phyloP scores from a whole-genome alignment of 768 basidiomycete species.

The Suillus sp. region DNA sequence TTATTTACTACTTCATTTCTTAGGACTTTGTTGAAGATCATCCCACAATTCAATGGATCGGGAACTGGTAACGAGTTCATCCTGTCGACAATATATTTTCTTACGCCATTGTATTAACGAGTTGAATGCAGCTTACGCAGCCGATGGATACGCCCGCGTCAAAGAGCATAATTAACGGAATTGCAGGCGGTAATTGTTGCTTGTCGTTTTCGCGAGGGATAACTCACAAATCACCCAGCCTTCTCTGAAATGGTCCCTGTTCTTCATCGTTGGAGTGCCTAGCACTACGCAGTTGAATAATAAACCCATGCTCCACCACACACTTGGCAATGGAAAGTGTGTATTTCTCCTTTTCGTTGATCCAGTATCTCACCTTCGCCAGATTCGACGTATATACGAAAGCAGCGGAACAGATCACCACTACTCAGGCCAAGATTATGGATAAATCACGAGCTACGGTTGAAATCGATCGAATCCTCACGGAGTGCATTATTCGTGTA shows the following conservation, averaged over 20 bases:
- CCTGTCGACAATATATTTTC: background rate
- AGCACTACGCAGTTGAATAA: slow-evolving; percentile 70
- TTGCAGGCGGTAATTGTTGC: slow-evolving; percentile 62
- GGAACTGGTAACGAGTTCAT: slow-evolving; percentile 61
- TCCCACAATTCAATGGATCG: slow-evolving; percentile 79
- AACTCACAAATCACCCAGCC: slow-evolving; percentile 39
- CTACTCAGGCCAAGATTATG: slow-evolving; percentile 62
- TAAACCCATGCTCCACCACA: slow-evolving; percentile 83
- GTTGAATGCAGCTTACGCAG: slow-evolving; percentile 87
- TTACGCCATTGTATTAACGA: slow-evolving; percentile 58
- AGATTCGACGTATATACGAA: slow-evolving; percentile 81
- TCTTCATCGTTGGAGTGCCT: slow-evolving; percentile 86
- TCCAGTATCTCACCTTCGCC: slow-evolving; percentile 5
- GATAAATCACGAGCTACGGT: slow-evolving; percentile 55
- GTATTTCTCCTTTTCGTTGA: background rate
- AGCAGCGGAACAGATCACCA: slow-evolving; percentile 75
- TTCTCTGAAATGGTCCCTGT: slow-evolving; percentile 90
- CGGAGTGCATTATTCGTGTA: slow-evolving; percentile 63
- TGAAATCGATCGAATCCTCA: slow-evolving; percentile 80
- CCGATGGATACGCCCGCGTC: slow-evolving; percentile 90
- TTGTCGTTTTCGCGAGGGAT: background rate
- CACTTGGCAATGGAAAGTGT: slow-evolving; percentile 80
- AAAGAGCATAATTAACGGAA: slow-evolving; percentile 78
- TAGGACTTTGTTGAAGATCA: slow-evolving; percentile 86
- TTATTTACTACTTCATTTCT: slow-evolving; percentile 2